A percentile compares a stretch with the other conserved stretches of the same genome.
phyloP scores from a whole-genome alignment of 768 basidiomycete genomes.

The Serendipita indica region DNA sequence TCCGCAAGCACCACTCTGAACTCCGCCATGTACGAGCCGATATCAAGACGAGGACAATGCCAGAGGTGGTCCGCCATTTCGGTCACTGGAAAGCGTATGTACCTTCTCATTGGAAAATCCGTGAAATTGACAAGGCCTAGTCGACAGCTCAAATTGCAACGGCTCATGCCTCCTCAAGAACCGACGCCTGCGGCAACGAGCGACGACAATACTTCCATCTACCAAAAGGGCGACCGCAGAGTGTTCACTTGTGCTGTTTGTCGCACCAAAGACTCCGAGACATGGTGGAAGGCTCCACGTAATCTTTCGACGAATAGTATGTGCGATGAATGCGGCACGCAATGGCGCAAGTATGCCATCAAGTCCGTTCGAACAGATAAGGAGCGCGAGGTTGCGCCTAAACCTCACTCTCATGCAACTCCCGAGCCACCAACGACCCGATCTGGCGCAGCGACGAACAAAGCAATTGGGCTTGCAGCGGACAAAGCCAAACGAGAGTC shows the following conservation, averaged over 20 bases:
- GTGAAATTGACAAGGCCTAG: slow-evolving; percentile 22
- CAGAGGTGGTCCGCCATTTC: slow-evolving; percentile 72
- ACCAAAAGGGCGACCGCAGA: slow-evolving; percentile 40
- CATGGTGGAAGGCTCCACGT: slow-evolving; percentile 90
- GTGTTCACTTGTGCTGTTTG: slow-evolving; percentile 65
- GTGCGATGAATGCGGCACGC: slow-evolving; percentile 73
- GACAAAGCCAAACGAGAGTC: slow-evolving; percentile 45
- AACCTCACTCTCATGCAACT: slow-evolving; percentile 31
- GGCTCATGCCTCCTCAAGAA: neutral
- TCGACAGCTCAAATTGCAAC: neutral
- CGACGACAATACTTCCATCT: slow-evolving; percentile 70
- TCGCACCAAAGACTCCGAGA: slow-evolving; percentile 57
- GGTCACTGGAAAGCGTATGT: slow-evolving; percentile 73
- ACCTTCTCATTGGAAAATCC: slow-evolving; percentile 29
- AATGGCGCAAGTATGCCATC: slow-evolving; percentile 76
- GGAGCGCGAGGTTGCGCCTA: neutral
- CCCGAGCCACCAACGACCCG: slow-evolving; percentile 43
- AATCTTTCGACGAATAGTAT: slow-evolving; percentile 63
- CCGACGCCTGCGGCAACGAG: slow-evolving; percentile 17
- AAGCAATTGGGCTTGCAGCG: slow-evolving; percentile 23
- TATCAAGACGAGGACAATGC: slow-evolving; percentile 48
- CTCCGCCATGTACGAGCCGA: slow-evolving; percentile 65
- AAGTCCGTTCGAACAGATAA: slow-evolving; percentile 14
- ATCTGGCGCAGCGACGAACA: slow-evolving; percentile 29
- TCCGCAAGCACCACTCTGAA: slow-evolving; percentile 59